Conservation (phyloP, 2,329 filamentous ascomycete species). For the Harringtonia lauricola region DNA sequence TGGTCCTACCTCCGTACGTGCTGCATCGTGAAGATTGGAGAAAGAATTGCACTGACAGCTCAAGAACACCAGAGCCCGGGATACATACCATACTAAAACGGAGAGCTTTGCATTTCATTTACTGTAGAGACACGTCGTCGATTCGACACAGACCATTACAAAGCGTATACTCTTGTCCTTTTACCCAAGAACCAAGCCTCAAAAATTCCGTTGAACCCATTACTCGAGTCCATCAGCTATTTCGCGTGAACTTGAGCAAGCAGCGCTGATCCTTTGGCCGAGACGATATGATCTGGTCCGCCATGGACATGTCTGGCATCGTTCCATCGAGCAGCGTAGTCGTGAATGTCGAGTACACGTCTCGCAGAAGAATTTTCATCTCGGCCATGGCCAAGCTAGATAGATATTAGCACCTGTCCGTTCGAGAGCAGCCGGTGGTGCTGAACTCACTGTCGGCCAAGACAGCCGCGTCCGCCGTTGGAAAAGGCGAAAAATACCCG, state of each 20-base stretch:
- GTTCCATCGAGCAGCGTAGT: conserved; percentile 43
- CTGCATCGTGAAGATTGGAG: no score
- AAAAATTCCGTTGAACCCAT: not conserved
- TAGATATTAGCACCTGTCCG: no score
- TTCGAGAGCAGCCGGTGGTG: not conserved
- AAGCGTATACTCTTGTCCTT: no score
- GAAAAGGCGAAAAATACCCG: conserved; percentile 55
- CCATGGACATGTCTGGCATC: conserved; percentile 49
- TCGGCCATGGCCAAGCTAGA: conserved; percentile 49
- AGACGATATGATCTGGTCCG: conserved; percentile 58
- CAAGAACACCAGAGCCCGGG: conserved; percentile 4
- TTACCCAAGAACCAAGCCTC: no score
- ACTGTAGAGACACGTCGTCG: no score
- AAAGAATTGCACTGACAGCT: not conserved
- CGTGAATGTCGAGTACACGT: conserved; percentile 46
- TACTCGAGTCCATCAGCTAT: not conserved
- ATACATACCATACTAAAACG: conserved; percentile 5
- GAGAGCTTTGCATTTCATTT: not conserved
- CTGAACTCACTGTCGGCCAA: conserved; percentile 51
- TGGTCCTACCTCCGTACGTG: conserved; percentile 5
- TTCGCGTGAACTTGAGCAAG: conserved; percentile 34
- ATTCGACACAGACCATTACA: no score
- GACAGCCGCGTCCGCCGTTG: conserved; percentile 51
- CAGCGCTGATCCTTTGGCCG: conserved; percentile 49
- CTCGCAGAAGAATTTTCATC: conserved; percentile 54